Evolutionary conservation across 2,329 filamentous ascomycete genomes (phyloP), one percentile per base, ranked within the genome.

Genomic region (Aspergillus persii): DNA sequence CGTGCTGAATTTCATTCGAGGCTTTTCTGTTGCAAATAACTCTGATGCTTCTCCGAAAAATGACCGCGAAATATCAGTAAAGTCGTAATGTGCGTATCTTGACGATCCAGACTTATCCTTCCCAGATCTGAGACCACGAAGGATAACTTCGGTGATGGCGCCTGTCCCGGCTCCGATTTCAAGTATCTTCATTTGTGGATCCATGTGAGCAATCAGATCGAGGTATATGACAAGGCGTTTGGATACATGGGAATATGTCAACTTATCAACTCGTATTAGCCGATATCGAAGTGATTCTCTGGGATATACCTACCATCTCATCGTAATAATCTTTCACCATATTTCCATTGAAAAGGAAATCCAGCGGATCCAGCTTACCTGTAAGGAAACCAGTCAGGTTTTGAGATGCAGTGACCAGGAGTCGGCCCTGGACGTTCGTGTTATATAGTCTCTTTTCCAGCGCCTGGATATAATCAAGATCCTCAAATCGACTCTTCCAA

Each of bases 131-230:
- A 58, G 23, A 8, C 44, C 50, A 15, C 41, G 31, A 26, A 58
- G 7, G 2, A 54, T 18, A 2, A 54, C 39, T 3, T 27, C 7
- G 2, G 55, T 58, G 30, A 27, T 30, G 41, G 58, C 44, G 8
- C 63, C 61, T 3, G 57, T 58, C 3, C 59, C 64, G 8, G 61
- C 63, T 1, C 63, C 64, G 36, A 65, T 27, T 36, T 62, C 63
- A 3, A 66, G 18, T 6, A 66, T 50, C n/a, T 57, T 56, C 53
- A 62, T n/a, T n/a, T n/a, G 57, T 6, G 36, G 53, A 0, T 63
- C 55, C 11, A 65, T 63, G 1, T 44, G 18, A 7, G 48, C 33
- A 8, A 66, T 27, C 8, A 62, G 39, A 23, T 63, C 58, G 4
- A 58, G 41, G 8, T 54, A 56, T 4, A 30, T 49, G 33, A n/a